Percentiles rank a stretch among this genome's conserved stretches.
phyloP scores from a whole-genome alignment of 805 yeast genomes.

The Wickerhamiella hasegawae region DNA sequence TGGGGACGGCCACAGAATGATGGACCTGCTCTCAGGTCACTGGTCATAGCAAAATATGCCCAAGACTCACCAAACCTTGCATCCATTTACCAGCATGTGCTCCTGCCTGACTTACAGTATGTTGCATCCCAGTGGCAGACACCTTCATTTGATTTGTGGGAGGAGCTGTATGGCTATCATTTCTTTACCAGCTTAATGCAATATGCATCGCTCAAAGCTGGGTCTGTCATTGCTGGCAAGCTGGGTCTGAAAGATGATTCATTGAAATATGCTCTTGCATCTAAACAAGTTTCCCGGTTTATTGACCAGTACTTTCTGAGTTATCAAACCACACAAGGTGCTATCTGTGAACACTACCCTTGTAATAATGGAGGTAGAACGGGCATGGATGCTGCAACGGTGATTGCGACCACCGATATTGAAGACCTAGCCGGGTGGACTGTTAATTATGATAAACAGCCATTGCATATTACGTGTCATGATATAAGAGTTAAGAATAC shows the following conservation, averaged over 20 bases:
- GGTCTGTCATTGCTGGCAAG: constrained; percentile 25
- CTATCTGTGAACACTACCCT: constrained; percentile 7
- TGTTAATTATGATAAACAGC: constrained; percentile 9
- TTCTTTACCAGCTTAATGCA: constrained; percentile 69
- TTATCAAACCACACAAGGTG: constrained; percentile 3
- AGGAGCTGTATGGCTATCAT: constrained; percentile 61
- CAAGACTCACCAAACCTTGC: constrained; percentile 24
- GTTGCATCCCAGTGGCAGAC: constrained; percentile 44
- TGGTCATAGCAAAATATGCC: constrained; percentile 45
- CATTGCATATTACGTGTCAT: constrained; percentile 1
- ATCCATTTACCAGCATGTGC: constrained; percentile 33
- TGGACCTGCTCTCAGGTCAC: constrained; percentile 75
- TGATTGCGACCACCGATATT: constrained; percentile 7
- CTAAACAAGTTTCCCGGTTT: constrained; percentile 5
- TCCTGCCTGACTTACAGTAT: constrained; percentile 58
- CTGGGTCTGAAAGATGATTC: constrained; percentile 6
- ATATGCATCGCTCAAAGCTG: constrained; percentile 48
- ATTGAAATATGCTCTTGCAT: not conserved
- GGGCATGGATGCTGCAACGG: constrained; percentile 8
- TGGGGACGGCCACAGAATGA: constrained; percentile 98
- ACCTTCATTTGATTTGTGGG: constrained; percentile 83
- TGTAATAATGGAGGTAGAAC: constrained; percentile 3
- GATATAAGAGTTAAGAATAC: constrained; percentile 2
- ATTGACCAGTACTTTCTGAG: constrained; percentile 7
- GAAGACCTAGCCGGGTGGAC: constrained; percentile 9